Evolutionary conservation across 78 protist species (phyloP), one percentile per base, ranked within the genome.

Genomic region (Bodo saltans): DNA sequence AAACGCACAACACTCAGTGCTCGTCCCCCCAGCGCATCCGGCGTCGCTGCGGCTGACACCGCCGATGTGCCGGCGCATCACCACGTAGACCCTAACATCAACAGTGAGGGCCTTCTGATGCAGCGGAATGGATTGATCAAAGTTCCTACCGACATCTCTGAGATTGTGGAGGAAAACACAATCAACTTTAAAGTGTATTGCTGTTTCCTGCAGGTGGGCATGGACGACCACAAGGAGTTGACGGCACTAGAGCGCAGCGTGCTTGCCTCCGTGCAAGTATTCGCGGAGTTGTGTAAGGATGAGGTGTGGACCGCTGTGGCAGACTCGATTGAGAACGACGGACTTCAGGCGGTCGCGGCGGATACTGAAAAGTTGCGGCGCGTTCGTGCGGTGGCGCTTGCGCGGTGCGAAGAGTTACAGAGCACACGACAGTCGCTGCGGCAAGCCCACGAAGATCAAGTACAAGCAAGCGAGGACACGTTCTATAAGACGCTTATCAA

Each of bases 401-500:
- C 34, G 67, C 11, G 81, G 69, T 39, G 53, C 29, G 12, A 76
- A 39, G 53, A 17, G 33, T 2, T 76, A 8, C 39, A 12, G 32
- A 12, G 25, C 11, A 34, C 28, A 35, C 81, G 34, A 2, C 11
- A 17, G 23, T 17, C 12, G 37, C 52, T 76, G 35, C 81, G 33
- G 25, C 47, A 11, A 3, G 67, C 53, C 28, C 17, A 11, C 28
- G 25, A 3, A 3, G 67, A 39, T 47, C 52, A 23, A 17, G 26
- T 38, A 17, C 17, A 8, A 3, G 52, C n/a, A 17, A 67, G 42
- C 17, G 81, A 76, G 35, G 26, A 60, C 40, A 40, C 67, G 33
- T 76, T 76, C 69, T 60, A 76, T 67, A 4, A 76, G 25, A 4
- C 35, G 37, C 67, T 76, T 26, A 39, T 76, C 35, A 76, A 76